These are phyloP conservation scores for Suillus occidentalis DNA, from an alignment of 768 basidiomycete species.

Conservation along the genomic window DNA sequence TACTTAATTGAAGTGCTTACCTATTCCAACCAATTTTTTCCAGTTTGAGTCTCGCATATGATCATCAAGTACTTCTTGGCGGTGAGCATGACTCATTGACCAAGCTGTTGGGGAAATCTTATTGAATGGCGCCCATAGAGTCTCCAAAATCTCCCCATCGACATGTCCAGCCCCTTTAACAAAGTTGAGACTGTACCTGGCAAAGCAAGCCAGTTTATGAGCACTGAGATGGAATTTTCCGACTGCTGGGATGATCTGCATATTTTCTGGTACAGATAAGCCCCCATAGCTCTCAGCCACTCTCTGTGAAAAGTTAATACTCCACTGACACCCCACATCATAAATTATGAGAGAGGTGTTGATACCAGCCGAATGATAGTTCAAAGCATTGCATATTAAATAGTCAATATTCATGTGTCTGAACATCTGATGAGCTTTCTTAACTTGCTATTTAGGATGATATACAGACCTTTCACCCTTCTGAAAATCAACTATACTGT, in stretches of 20 bases:
- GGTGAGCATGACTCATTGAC: constrained; percentile 22
- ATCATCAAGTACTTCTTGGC: constrained; percentile 30
- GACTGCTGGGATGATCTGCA: constrained; percentile 16
- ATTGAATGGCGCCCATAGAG: constrained; percentile 36
- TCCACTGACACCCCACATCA: constrained; percentile 32
- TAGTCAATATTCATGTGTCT: too few species aligned
- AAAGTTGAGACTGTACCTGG: constrained; percentile 25
- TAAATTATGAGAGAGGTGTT: constrained; percentile 22
- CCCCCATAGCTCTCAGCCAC: neutral
- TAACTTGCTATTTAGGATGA: too few species aligned
- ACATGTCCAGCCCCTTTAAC: constrained; percentile 29
- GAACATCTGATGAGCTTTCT: too few species aligned
- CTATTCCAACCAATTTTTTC: constrained; percentile 30
- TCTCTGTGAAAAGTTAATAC: constrained; percentile 15
- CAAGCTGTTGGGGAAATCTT: constrained; percentile 22
- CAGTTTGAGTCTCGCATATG: constrained; percentile 36
- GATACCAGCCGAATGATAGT: constrained; percentile 10
- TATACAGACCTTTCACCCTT: too few species aligned
- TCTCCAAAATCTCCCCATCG: constrained; percentile 36
- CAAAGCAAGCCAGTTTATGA: constrained; percentile 26
- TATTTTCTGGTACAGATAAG: constrained; percentile 1
- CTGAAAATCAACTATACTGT: too few species aligned
- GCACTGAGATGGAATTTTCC: constrained; percentile 34
- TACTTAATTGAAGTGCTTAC: constrained; percentile 8
- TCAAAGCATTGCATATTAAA: too few species aligned